A percentile compares a stretch with the other conserved stretches of the same genome.
Conservation (phyloP, 2,329 filamentous ascomycete genomes). For the Clonostachys sp. region DNA sequence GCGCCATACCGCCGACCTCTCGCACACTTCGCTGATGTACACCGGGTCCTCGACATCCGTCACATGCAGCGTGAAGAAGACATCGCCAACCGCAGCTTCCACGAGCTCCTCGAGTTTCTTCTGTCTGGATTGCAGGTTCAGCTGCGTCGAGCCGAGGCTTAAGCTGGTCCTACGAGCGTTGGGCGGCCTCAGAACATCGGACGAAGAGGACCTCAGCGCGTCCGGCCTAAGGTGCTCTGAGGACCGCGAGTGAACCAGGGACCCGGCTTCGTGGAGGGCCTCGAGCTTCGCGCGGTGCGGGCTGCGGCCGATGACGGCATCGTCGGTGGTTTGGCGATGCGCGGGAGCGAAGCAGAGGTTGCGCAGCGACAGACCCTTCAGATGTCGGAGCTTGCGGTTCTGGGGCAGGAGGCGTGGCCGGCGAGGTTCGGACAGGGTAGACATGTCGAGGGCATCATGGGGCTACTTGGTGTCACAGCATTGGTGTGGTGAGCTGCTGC, state of each 20-base stretch:
- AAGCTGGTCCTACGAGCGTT: conserved; percentile 38
- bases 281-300: conserved; percentile 63
- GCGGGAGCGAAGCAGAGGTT: conserved; percentile 69
- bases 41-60: conserved; percentile 63
- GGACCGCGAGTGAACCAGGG: conserved; percentile 51
- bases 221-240: conserved; percentile 42
- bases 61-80: conserved; percentile 82
- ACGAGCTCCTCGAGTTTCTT: conserved; percentile 71
- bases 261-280: conserved; percentile 38
- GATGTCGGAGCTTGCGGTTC: conserved; percentile 85
- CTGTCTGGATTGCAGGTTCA: conserved; percentile 54
- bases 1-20: conserved; percentile 61
- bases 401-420: conserved; percentile 56
- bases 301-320: conserved; percentile 43
- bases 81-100: conserved; percentile 71
- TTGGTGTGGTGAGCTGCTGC: background rate
- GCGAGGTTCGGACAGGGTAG: conserved; percentile 25
- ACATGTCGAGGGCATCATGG: conserved; percentile 17
- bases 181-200: conserved; percentile 3
- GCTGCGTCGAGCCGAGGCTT: conserved; percentile 31
- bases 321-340: conserved; percentile 69
- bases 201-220: conserved; percentile 6
- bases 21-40: conserved; percentile 83
- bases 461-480: background rate
- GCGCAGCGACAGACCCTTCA: conserved; percentile 80